Percentiles rank a stretch among this genome's conserved stretches.
These are phyloP conservation scores for Magnolia sinica DNA, from an alignment of 164 flowering plant genomes.

Conservation along the genomic window DNA sequence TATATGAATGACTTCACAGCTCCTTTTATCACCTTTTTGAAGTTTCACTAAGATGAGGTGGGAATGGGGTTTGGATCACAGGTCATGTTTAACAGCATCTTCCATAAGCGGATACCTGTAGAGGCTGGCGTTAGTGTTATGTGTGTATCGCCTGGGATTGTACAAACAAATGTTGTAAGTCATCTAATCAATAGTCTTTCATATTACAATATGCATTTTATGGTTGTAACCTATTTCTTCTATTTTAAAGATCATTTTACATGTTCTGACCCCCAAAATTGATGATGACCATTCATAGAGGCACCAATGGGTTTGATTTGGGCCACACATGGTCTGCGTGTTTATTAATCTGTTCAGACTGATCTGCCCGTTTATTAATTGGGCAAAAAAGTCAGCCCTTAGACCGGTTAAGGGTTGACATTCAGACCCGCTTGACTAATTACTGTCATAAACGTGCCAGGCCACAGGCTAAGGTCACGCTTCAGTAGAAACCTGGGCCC, in stretches of 20 bases:
- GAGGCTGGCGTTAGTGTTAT: conserved; percentile 84
- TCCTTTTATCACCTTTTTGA: not conserved
- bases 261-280: not conserved
- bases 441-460: not conserved
- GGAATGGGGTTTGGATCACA: conserved; percentile 32
- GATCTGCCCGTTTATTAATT: not conserved
- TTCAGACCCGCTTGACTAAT: not conserved
- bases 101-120: conserved; percentile 75
- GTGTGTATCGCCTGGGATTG: conserved; percentile 95
- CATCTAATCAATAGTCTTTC: not conserved
- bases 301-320: not conserved
- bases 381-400: no score
- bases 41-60: not conserved
- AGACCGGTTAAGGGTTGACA: not conserved
- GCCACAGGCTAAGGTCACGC: not conserved
- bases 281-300: not conserved
- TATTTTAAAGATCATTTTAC: not conserved
- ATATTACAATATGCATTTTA: no score
- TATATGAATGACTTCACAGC: not conserved
- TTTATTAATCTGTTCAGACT: not conserved
- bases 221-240: not conserved
- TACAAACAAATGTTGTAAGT: conserved; percentile 95
- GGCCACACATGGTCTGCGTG: not conserved
- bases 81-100: conserved; percentile 92
- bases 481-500: no score